phyloP scores from a whole-genome alignment of 164 flowering plant species.

The Vitis riparia region DNA sequence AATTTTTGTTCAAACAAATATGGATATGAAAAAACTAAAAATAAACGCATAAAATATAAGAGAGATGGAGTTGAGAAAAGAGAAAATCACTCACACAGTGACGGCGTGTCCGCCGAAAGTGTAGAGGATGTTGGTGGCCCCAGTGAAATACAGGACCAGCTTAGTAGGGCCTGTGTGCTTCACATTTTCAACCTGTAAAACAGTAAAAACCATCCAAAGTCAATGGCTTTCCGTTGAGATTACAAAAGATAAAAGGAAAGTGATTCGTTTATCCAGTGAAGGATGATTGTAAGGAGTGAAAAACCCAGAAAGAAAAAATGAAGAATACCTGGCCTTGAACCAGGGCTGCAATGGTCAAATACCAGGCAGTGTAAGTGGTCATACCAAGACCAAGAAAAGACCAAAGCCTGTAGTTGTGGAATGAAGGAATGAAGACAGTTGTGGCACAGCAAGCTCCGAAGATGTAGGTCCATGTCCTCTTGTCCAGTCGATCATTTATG shows the following conservation, averaged over 20 bases:
- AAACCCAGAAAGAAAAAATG: neutral
- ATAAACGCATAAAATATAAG: neutral
- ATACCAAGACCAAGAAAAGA: constrained; percentile 82
- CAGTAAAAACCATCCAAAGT: constrained; percentile 24
- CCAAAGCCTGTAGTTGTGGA: constrained; percentile 88
- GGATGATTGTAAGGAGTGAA: neutral
- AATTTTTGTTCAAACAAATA: no score
- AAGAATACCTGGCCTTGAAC: constrained; percentile 71
- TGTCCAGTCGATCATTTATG: constrained; percentile 74
- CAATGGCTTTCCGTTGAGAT: neutral
- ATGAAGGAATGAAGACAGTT: constrained; percentile 81
- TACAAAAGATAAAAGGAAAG: neutral
- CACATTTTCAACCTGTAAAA: constrained; percentile 61
- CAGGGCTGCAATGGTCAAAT: constrained; percentile 71
- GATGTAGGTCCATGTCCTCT: constrained; percentile 86
- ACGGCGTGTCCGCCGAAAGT: constrained; percentile 95
- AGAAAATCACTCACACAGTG: constrained; percentile 62
- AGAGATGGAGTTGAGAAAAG: neutral
- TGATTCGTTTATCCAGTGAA: neutral
- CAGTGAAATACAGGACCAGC: constrained; percentile 72
- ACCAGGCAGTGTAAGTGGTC: constrained; percentile 95
- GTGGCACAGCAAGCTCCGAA: constrained; percentile 91
- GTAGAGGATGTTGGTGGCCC: constrained; percentile 82
- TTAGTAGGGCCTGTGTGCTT: constrained; percentile 66
- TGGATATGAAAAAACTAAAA: neutral